phyloP scores from a whole-genome alignment of 2,329 filamentous ascomycete genomes.

The Colletotrichum somersetense region DNA sequence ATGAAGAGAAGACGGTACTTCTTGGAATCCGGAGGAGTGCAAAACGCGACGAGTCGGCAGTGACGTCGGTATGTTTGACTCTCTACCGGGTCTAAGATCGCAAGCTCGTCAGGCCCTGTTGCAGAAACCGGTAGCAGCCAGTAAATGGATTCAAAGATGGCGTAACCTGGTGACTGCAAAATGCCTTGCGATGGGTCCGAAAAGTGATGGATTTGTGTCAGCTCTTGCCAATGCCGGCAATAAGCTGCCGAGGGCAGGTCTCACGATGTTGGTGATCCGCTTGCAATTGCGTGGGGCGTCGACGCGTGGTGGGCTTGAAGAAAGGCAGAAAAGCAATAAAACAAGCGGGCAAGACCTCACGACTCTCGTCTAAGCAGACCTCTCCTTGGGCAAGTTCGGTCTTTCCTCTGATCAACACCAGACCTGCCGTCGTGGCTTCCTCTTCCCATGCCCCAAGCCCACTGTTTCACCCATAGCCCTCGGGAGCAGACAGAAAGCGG shows the following conservation, averaged over 20 bases:
- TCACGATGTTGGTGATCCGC: neutral
- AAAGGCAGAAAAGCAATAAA: conserved; percentile 21
- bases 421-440: conserved; percentile 35
- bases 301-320: conserved; percentile 25
- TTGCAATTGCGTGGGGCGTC: neutral
- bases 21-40: neutral
- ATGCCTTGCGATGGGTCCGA: neutral
- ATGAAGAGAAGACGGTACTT: neutral
- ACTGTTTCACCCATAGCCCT: conserved; percentile 23
- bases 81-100: neutral
- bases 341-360: conserved; percentile 13
- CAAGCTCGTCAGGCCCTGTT: neutral
- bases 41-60: neutral
- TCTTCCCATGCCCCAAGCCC: conserved; percentile 22
- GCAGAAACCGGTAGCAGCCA: neutral
- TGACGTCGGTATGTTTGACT: neutral
- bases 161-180: neutral
- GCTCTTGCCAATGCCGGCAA: conserved; percentile 14
- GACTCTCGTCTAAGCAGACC: conserved; percentile 11
- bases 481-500: conserved; percentile 1
- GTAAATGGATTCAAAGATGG: neutral
- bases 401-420: conserved; percentile 32
- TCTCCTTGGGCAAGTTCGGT: conserved; percentile 29
- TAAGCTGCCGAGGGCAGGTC: conserved; percentile 14
- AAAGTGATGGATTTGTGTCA: neutral